Conservation (phyloP, 495 filamentous ascomycete species). For the Daldinia childiae region DNA sequence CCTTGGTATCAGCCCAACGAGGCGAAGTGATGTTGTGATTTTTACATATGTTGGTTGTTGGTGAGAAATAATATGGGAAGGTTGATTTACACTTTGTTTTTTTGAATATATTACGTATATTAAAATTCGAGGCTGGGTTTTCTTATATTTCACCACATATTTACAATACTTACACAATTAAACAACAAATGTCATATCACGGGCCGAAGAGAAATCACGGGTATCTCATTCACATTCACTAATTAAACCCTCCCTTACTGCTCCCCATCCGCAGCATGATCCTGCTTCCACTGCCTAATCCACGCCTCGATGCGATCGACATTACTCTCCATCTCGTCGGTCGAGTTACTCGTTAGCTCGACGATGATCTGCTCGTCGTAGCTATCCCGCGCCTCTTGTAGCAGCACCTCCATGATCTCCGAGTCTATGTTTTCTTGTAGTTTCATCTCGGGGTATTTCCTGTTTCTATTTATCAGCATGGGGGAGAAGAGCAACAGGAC, state of each 20-base stretch:
- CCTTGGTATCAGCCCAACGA: not conserved
- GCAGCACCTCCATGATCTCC: constrained; percentile 95
- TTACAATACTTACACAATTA: too few relatives aligned
- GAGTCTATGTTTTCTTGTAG: constrained; percentile 95
- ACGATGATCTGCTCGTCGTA: constrained; percentile 92
- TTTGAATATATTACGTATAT: too few relatives aligned
- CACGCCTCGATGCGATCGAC: constrained; percentile 83
- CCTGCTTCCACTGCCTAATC: constrained; percentile 81
- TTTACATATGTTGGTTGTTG: not conserved
- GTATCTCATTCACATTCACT: not conserved
- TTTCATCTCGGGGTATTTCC: constrained; percentile 84
- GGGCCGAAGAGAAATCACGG: too few relatives aligned
- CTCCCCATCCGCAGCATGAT: constrained; percentile 52
- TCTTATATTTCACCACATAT: too few relatives aligned
- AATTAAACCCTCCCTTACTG: not conserved
- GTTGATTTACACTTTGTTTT: not conserved
- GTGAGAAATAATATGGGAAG: not conserved
- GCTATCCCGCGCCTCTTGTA: constrained; percentile 87
- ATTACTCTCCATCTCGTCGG: constrained; percentile 87
- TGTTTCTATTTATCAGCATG: constrained; percentile 40
- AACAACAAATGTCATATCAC: too few relatives aligned
- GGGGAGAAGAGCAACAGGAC: not conserved
- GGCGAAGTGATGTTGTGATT: not conserved
- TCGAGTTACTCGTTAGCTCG: constrained; percentile 82
- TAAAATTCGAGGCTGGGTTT: not conserved